These are phyloP conservation scores for Skeletonema tropicum DNA, from an alignment of 108 stramenopile species.

Conservation along the genomic window DNA sequence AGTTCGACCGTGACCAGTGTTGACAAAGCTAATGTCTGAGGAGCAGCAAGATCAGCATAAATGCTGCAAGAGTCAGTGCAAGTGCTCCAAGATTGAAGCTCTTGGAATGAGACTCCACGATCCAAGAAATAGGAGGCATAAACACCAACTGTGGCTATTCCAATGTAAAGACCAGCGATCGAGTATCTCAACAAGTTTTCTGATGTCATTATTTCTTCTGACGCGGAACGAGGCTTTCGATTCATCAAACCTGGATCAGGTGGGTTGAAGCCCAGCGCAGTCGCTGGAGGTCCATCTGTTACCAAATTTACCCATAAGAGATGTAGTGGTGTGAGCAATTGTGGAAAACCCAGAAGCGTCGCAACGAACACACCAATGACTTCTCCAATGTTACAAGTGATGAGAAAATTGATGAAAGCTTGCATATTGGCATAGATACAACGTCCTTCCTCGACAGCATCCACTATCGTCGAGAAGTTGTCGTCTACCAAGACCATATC, in stretches of 20 bases:
- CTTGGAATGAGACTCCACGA: constrained; percentile 55
- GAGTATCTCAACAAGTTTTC: constrained; percentile 90
- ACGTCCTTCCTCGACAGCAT: constrained; percentile 95
- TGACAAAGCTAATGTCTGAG: constrained; percentile 92
- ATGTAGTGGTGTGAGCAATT: constrained; percentile 95
- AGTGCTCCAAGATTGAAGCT: constrained; percentile 60
- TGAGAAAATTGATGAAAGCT: constrained; percentile 97
- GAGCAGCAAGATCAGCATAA: constrained; percentile 64
- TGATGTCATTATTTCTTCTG: constrained; percentile 92
- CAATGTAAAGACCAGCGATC: constrained; percentile 93
- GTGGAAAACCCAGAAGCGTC: constrained; percentile 91
- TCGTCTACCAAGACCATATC: constrained; percentile 93
- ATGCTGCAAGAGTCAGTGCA: constrained; percentile 54
- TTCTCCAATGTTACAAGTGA: constrained; percentile 98
- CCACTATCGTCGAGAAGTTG: constrained; percentile 96
- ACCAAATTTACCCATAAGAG: constrained; percentile 97
- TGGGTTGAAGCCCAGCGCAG: constrained; percentile 98
- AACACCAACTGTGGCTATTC: constrained; percentile 91
- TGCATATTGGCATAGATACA: constrained; percentile 98
- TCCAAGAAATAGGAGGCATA: constrained; percentile 90
- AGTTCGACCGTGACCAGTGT: constrained; percentile 96
- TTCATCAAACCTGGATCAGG: constrained; percentile 91
- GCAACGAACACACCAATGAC: constrained; percentile 93
- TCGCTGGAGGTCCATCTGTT: constrained; percentile 98
- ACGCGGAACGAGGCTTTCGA: constrained; percentile 79